Evolutionary conservation across 176 grass and related monocot species (phyloP), one percentile per base, ranked within the genome.

Genomic region (Zoysia pacifica): DNA sequence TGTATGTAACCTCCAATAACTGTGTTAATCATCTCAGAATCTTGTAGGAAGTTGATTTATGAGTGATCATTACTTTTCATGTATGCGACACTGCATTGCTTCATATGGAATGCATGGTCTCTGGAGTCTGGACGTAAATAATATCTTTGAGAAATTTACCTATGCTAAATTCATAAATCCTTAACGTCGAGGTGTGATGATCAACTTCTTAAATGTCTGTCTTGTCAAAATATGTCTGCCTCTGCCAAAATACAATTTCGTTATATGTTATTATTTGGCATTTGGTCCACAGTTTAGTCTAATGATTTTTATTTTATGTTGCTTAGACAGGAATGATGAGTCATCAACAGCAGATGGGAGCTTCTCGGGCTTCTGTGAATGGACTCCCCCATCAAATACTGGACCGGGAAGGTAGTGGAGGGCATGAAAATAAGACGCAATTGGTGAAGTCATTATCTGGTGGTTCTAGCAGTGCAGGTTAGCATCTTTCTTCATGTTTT

Each of bases 401-500:
- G 70, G 93, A 93, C 20, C 93, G 54, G 69, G 93, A 97, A 73
- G 82, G 78, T 72, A 91, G 84, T 15, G 83, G 73, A 78, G 87
- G 75, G 81, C 56, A 82, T 35, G 85, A 90, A 50, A 81, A 47
- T 79, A 97, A 93, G 77, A 53, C 65, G 13, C 79, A 92, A 43
- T 82, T 81, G 39, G 70, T 47, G 49, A 81, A 74, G 5, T 77
- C 91, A 69, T 82, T 72, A 53, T 87, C 87, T 80, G 75, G 70
- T 43, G 66, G 50, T 75, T 80, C 87, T 70, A 73, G 65, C 46
- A 76, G 60, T 67, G 61, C 75, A 46, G 87, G 89, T 94, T 56
- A 87, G 65, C 55, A 36, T 75, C 66, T 37, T 7, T 47, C 82
- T 67, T 73, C n/a, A 59, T 65, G 47, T 78, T 72, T 2, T 13